Conservation (phyloP, 1,284 basidiomycete genomes). For the Paramarasmius palmivorus region DNA sequence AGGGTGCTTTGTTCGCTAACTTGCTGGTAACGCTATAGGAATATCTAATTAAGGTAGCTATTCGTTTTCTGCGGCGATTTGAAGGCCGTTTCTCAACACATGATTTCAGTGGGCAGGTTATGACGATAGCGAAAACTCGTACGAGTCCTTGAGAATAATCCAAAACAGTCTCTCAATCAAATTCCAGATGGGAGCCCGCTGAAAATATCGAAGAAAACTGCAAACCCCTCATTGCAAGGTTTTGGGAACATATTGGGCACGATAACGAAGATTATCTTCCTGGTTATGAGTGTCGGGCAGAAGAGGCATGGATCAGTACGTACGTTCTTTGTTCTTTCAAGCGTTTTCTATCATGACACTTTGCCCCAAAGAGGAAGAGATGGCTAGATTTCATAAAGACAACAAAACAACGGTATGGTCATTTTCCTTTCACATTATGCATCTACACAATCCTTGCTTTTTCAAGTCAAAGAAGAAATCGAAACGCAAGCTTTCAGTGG, state of each 20-base stretch:
- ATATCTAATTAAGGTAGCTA: slow-evolving; percentile 12
- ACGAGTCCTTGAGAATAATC: neutral
- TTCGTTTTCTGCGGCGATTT: neutral
- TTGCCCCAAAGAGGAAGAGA: no score
- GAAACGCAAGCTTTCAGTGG: no score
- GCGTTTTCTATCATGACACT: neutral
- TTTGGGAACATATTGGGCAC: slow-evolving; percentile 11
- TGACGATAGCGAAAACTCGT: slow-evolving; percentile 10
- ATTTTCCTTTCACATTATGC: no score
- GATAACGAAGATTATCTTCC: slow-evolving; percentile 12
- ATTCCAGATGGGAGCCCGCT: slow-evolving; percentile 13
- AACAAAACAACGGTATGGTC: no score
- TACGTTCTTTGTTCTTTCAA: neutral
- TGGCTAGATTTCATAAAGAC: no score
- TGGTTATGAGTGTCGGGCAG: slow-evolving; percentile 7
- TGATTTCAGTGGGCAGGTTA: slow-evolving; percentile 13
- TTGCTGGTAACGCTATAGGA: neutral
- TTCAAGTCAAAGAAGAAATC: no score
- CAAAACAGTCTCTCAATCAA: neutral
- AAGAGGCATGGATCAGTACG: slow-evolving; percentile 11
- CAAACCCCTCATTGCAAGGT: slow-evolving; percentile 4
- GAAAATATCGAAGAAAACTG: slow-evolving; percentile 6
- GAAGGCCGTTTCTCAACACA: neutral
- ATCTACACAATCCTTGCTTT: no score
- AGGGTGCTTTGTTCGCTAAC: neutral